Conservation (phyloP, 139 green algal genomes). For the Volvox africanus region DNA sequence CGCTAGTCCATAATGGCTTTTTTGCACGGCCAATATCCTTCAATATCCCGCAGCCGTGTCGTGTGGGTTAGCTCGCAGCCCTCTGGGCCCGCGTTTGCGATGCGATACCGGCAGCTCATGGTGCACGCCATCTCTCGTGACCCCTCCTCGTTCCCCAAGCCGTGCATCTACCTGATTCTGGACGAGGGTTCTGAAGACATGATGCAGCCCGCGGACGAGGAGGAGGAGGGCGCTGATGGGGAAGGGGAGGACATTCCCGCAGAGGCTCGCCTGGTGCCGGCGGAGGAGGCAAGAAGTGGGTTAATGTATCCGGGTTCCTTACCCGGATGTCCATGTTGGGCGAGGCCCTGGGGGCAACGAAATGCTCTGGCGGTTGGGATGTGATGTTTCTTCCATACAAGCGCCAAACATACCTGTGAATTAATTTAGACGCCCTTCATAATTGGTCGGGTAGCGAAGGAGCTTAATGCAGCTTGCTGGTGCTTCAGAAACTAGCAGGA, state of each 20-base stretch:
- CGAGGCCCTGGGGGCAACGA: too few relatives aligned
- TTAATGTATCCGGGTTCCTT: too few relatives aligned
- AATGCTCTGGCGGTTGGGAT: too few relatives aligned
- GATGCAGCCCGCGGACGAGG: background rate
- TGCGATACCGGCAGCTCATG: constrained; percentile 61
- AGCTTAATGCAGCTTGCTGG: too few relatives aligned
- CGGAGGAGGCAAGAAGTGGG: constrained; percentile 50
- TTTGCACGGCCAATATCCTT: background rate
- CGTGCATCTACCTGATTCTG: constrained; percentile 67
- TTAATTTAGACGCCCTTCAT: too few relatives aligned
- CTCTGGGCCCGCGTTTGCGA: constrained; percentile 20
- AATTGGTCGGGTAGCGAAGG: too few relatives aligned
- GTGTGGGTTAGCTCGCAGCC: constrained; percentile 45
- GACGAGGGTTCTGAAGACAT: constrained; percentile 60
- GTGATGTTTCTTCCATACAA: too few relatives aligned
- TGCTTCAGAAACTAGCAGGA: too few relatives aligned
- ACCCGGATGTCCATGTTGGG: too few relatives aligned
- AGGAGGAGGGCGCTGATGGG: constrained; percentile 45
- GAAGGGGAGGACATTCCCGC: constrained; percentile 47
- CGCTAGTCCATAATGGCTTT: too few relatives aligned
- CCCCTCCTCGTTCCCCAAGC: constrained; percentile 28
- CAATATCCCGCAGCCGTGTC: constrained; percentile 39
- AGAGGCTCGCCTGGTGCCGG: constrained; percentile 61
- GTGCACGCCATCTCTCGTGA: constrained; percentile 66
- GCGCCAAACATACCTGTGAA: too few relatives aligned